Conservation (phyloP, 768 basidiomycete species). For the Lactifluus hygrophoroides region DNA sequence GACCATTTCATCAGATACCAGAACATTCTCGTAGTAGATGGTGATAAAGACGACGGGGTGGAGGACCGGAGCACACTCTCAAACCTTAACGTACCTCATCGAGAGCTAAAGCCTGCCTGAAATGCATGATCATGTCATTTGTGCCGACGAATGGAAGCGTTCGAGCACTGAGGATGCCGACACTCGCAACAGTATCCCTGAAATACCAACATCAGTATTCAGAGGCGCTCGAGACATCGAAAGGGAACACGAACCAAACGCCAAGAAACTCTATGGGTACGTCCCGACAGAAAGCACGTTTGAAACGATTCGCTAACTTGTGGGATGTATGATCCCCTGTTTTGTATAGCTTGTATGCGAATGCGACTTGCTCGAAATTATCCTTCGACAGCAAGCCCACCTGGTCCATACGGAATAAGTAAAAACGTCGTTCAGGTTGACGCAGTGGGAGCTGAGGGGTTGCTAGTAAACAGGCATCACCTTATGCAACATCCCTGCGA, state of each 20-base stretch:
- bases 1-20: too few species aligned
- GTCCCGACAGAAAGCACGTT: slow-evolving; percentile 54
- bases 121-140: slow-evolving; percentile 55
- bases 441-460: too few species aligned
- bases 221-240: not conserved
- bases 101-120: slow-evolving; percentile 69
- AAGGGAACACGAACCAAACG: slow-evolving; percentile 46
- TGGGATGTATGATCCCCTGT: slow-evolving; percentile 40
- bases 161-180: slow-evolving; percentile 51
- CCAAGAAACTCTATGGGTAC: slow-evolving; percentile 70
- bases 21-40: too few species aligned
- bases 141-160: slow-evolving; percentile 59
- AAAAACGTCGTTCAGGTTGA: too few species aligned
- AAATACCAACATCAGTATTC: not conserved
- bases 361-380: slow-evolving; percentile 59
- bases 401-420: too few species aligned
- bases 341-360: slow-evolving; percentile 67
- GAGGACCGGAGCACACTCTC: too few species aligned
- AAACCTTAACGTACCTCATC: slow-evolving; percentile 55
- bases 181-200: slow-evolving; percentile 75
- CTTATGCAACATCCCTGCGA: too few species aligned
- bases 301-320: slow-evolving; percentile 53
- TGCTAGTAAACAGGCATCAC: too few species aligned
- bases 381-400: slow-evolving; percentile 61
- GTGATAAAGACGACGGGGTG: not conserved